Evolutionary conservation across 345 rosid genomes (phyloP).

Genomic region (Atalantia buxifolia): DNA sequence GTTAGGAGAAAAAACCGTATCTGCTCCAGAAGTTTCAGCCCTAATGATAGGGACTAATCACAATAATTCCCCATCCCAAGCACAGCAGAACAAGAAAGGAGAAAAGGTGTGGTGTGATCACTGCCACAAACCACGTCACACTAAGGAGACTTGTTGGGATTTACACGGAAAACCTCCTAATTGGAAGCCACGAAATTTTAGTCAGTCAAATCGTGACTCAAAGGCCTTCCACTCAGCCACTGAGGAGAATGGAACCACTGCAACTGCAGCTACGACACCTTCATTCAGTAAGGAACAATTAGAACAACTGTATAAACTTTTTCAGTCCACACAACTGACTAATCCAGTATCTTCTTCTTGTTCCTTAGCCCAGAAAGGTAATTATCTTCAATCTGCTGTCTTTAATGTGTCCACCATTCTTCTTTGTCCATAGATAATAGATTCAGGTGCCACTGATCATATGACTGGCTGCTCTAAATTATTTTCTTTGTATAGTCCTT

Average conservation of each 20-base stretch:
- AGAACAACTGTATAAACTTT: neutral
- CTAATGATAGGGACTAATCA: too few relatives aligned
- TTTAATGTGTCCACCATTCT: fast-evolving
- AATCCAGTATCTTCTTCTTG: neutral
- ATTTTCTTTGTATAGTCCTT: neutral
- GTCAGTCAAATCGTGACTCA: too few relatives aligned
- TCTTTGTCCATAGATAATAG: too few relatives aligned
- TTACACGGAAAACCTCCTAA: neutral
- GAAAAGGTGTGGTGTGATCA: neutral
- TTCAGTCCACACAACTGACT: neutral
- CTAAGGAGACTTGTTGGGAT: neutral
- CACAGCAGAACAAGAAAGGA: too few relatives aligned
- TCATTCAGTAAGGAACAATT: neutral
- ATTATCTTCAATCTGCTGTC: neutral
- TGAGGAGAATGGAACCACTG: too few relatives aligned
- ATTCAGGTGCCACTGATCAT: too few relatives aligned
- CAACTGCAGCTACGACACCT: neutral
- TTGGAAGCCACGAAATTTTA: neutral
- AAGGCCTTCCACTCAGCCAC: too few relatives aligned
- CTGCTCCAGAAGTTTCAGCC: too few relatives aligned
- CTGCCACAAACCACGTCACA: neutral
- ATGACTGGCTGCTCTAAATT: too few relatives aligned
- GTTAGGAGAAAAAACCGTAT: too few relatives aligned
- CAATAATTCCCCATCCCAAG: too few relatives aligned
- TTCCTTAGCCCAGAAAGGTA: neutral